Evolutionary conservation across 169 alveolate species (phyloP).

Genomic region (Plasmodium gallinaceum): DNA sequence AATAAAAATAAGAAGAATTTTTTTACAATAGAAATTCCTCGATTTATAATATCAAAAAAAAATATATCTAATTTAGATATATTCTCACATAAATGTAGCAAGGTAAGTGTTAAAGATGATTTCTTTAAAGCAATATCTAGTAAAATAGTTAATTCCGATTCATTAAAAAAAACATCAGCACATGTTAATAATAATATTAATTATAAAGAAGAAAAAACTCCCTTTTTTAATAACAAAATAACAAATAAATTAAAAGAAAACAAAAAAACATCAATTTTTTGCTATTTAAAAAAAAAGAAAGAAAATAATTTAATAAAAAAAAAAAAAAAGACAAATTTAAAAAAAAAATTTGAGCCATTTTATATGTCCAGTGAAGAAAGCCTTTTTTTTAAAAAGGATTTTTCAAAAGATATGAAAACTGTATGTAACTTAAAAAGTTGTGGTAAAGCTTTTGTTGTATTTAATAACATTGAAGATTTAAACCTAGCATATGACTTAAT

Average conservation of each 20-base stretch:
- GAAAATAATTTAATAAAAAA: conserved; percentile 4
- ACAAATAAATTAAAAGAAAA: neutral
- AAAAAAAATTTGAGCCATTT: conserved; percentile 7
- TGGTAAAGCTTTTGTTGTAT: conserved; percentile 17
- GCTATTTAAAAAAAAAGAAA: neutral
- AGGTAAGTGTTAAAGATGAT: neutral
- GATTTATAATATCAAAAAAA: too few relatives aligned
- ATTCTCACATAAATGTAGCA: too few relatives aligned
- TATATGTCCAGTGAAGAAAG: neutral
- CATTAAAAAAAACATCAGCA: neutral
- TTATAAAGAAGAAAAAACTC: too few relatives aligned
- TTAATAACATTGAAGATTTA: conserved; percentile 16
- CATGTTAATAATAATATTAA: neutral
- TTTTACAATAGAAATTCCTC: too few relatives aligned
- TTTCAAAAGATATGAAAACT: conserved; percentile 8
- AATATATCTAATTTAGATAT: too few relatives aligned
- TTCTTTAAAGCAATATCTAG: conserved; percentile 1
- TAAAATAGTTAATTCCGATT: neutral
- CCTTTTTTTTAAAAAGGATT: conserved; percentile 11
- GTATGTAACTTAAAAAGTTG: conserved; percentile 10
- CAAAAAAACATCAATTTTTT: neutral
- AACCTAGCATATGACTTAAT: conserved; percentile 30
- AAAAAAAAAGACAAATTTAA: neutral
- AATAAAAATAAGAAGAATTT: too few relatives aligned
- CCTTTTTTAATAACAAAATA: neutral